Evolutionary conservation across 2,329 filamentous ascomycete genomes (phyloP), one percentile per base, ranked within the genome.

Genomic region (Ceratocystis alfenasii): DNA sequence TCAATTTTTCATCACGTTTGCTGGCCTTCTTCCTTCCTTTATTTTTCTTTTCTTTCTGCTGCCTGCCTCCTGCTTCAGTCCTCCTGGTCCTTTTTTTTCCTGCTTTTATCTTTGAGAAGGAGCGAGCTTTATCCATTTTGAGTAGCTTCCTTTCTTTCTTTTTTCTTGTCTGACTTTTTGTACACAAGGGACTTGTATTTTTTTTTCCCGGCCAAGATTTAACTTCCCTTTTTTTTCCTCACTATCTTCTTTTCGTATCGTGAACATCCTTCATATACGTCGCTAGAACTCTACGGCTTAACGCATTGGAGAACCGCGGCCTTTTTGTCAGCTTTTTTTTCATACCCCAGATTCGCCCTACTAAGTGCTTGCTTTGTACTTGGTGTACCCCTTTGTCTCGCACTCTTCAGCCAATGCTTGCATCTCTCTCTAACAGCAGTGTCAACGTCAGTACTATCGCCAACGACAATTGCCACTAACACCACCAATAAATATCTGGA

Each of bases 131-230:
- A 30, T 20, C 63, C 25, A 17, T 50, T 48, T 63, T 48, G 22
- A 61, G 30, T 10, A 55, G 44, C 55, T 64, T 36, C 53, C 15
- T 59, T 20, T n/a, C 15, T 59, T 20, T n/a, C 17, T 59, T 17
- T 17, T 36, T 59, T 15, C 15, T 25, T 33, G 25, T 36, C n/a
- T 2, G 25, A 5, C 53, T 25, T 55, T 25, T 25, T 59, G 28
- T 59, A n/a, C 36, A 59, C 55, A 59, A 59, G 53, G 55, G 17
- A 59, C 55, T 59, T 55, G 53, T 57, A 33, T 36, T 59, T 57
- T 57, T 57, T 59, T 25, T 25, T 30, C 22, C 46, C 25, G 53
- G 62, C 7, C 15, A 20, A 36, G 22, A 48, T 50, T 20, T 17
- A 25, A 64, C 17, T 50, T 50, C 25, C 17, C 22, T 36, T 45